Conservation (phyloP, 257 asterid species). For the Craterostigma plantagineum region DNA sequence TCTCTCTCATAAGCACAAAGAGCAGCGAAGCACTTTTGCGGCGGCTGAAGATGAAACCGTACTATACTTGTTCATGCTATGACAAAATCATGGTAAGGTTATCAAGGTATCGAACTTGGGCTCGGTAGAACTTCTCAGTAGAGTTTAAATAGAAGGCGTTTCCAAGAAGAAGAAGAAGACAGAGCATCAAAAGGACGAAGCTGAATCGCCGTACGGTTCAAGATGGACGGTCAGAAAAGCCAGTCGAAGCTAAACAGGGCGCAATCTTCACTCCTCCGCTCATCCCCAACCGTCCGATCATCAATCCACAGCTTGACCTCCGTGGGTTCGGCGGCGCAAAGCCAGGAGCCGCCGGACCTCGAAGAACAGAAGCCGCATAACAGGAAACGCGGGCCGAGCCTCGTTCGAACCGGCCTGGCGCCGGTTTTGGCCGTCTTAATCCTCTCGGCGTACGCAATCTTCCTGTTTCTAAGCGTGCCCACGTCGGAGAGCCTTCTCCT, state of each 20-base stretch:
- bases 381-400: conserved; percentile 10
- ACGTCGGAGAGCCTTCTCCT: conserved; percentile 35
- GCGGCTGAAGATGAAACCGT: too few relatives aligned
- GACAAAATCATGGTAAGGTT: too few relatives aligned
- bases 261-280: conserved; percentile 48
- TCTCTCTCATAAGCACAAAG: too few relatives aligned
- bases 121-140: too few relatives aligned
- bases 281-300: conserved; percentile 41
- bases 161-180: too few relatives aligned
- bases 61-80: too few relatives aligned
- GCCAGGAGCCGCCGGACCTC: conserved; percentile 20
- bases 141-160: too few relatives aligned
- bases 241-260: conserved; percentile 39
- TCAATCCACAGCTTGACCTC: conserved; percentile 45
- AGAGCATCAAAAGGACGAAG: too few relatives aligned
- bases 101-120: too few relatives aligned
- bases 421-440: conserved; percentile 18
- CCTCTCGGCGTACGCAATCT: conserved; percentile 20
- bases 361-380: conserved; percentile 60
- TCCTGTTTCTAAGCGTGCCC: conserved; percentile 17
- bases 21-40: too few relatives aligned
- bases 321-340: conserved; percentile 21
- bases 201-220: conserved; percentile 12
- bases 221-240: conserved; percentile 41
- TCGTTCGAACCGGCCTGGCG: conserved; percentile 8